Percentiles rank a stretch among this genome's conserved stretches.
These are phyloP conservation scores for Ceratocystis huliohia DNA, from an alignment of 2,329 filamentous ascomycete species.

Conservation along the genomic window DNA sequence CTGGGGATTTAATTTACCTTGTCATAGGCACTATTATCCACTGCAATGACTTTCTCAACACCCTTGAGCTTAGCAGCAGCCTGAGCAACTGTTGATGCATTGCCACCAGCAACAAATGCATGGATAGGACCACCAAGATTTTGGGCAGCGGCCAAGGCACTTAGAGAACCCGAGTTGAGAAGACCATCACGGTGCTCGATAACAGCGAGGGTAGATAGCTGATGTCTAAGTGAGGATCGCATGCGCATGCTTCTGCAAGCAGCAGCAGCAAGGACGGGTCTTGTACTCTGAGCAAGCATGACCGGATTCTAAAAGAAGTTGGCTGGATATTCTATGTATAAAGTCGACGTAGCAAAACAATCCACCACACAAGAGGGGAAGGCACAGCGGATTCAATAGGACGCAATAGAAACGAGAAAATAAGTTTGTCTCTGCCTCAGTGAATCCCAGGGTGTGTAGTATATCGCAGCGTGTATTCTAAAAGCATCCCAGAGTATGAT, in stretches of 20 bases:
- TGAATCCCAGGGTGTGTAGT: too few species aligned
- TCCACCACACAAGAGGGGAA: background rate
- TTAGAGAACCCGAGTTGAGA: slow-evolving; percentile 69
- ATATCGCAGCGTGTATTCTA: background rate
- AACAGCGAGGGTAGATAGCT: slow-evolving; percentile 73
- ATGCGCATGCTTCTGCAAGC: slow-evolving; percentile 14
- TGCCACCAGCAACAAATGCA: slow-evolving; percentile 73
- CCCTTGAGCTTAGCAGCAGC: slow-evolving; percentile 82
- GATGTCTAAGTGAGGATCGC: slow-evolving; percentile 12
- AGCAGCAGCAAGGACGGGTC: slow-evolving; percentile 17
- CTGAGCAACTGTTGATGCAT: slow-evolving; percentile 61
- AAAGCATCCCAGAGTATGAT: background rate
- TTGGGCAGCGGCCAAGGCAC: slow-evolving; percentile 72
- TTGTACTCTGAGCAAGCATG: slow-evolving; percentile 19
- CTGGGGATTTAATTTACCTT: slow-evolving; percentile 47
- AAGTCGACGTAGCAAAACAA: background rate
- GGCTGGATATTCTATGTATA: background rate
- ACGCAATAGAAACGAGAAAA: background rate
- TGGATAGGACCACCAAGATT: slow-evolving; percentile 78
- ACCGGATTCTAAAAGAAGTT: background rate
- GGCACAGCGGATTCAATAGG: too few species aligned
- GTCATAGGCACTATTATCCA: slow-evolving; percentile 84
- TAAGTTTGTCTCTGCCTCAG: background rate
- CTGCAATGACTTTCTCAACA: slow-evolving; percentile 77
- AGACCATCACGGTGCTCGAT: slow-evolving; percentile 87